phyloP scores from a whole-genome alignment of 495 filamentous ascomycete species.

The Penicillium dipodomyicola region DNA sequence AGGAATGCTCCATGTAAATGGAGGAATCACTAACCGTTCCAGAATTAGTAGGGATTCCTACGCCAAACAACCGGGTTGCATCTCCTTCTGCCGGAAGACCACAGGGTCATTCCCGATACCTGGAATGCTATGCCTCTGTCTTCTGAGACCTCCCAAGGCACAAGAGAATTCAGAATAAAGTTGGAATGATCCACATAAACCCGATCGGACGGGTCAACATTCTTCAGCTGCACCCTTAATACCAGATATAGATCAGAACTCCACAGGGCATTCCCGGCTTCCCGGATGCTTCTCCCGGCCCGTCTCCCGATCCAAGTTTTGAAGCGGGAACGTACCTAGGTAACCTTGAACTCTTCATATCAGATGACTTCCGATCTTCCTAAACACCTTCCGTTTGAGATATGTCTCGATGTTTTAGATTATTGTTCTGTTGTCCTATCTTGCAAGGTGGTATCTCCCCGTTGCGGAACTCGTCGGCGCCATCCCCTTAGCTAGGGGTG shows the following conservation, averaged over 20 bases:
- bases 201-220: slow-evolving; percentile 26
- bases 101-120: background rate
- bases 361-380: background rate
- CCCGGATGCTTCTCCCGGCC: slow-evolving; percentile 8
- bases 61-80: background rate
- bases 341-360: background rate
- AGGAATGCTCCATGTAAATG: slow-evolving; percentile 1
- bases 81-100: background rate
- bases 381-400: background rate
- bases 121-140: background rate
- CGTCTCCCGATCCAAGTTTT: background rate
- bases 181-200: slow-evolving; percentile 11
- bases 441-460: background rate
- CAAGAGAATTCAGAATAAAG: background rate
- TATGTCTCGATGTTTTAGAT: background rate
- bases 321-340: background rate
- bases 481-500: background rate
- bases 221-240: slow-evolving; percentile 8
- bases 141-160: background rate
- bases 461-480: background rate
- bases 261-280: slow-evolving; percentile 9
- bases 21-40: background rate
- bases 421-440: background rate
- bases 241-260: background rate
- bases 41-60: background rate